Evolutionary conservation across 1,284 basidiomycete genomes (phyloP).

Genomic region (Agaricales sp.): DNA sequence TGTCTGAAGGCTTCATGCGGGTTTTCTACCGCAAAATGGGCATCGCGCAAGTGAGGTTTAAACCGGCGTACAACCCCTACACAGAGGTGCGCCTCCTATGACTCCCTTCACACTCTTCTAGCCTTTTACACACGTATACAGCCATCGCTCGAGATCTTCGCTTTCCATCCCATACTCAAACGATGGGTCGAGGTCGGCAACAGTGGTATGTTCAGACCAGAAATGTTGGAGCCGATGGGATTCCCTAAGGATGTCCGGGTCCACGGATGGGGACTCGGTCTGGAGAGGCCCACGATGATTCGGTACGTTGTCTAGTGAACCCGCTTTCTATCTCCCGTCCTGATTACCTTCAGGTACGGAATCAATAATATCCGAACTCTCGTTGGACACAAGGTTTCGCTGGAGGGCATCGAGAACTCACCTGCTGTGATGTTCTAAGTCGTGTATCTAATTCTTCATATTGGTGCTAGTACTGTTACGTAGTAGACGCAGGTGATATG

Average conservation of each 20-base stretch:
- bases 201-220: conserved; percentile 98
- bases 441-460: conserved; percentile 4
- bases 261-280: conserved; percentile 92
- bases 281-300: conserved; percentile 99
- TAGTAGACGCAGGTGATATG: conserved; percentile 5
- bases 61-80: conserved; percentile 96
- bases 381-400: conserved; percentile 93
- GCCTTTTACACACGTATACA: conserved; percentile 20
- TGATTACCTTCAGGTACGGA: conserved; percentile 41
- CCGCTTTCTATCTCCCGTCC: neutral
- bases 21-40: conserved; percentile 99
- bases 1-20: conserved; percentile 80
- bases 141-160: conserved; percentile 99
- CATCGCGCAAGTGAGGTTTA: conserved; percentile 88
- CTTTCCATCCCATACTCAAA: conserved; percentile 89
- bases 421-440: conserved; percentile 83
- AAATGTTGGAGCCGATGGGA: conserved; percentile 99
- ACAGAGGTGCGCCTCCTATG: conserved; percentile 59
- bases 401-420: conserved; percentile 82
- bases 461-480: conserved; percentile 5
- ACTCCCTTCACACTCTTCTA: neutral
- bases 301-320: conserved; percentile 55
- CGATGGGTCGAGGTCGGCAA: conserved; percentile 97
- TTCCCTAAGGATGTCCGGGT: conserved; percentile 96
- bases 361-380: conserved; percentile 97